Conservation (phyloP, 345 rosid species). For the Lenwebbia sp. region DNA sequence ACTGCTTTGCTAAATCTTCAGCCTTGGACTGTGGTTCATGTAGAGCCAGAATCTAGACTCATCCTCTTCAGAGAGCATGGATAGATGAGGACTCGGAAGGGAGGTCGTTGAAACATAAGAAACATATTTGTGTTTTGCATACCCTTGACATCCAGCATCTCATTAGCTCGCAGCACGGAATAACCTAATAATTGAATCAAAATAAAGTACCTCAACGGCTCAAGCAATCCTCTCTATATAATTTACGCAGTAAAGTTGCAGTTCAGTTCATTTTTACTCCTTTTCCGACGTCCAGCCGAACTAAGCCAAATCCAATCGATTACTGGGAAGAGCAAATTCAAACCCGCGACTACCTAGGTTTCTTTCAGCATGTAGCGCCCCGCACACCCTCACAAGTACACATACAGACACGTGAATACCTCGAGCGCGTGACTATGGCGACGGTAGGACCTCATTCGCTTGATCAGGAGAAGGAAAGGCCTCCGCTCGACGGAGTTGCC, state of each 20-base stretch:
- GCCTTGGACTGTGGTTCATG: background rate
- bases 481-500: slow-evolving; percentile 9
- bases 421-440: slow-evolving; percentile 30
- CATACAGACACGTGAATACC: background rate
- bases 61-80: background rate
- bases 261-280: background rate
- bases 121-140: background rate
- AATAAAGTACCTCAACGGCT: background rate
- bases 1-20: background rate
- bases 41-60: background rate
- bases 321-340: background rate
- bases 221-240: background rate
- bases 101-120: background rate
- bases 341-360: background rate
- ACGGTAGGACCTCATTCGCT: slow-evolving; percentile 4
- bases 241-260: background rate
- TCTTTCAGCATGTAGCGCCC: background rate
- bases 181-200: background rate
- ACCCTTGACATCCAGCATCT: background rate
- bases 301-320: background rate
- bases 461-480: slow-evolving; percentile 2
- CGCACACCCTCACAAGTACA: background rate
- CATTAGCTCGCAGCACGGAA: background rate
- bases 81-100: background rate
- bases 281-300: background rate